phyloP scores from a whole-genome alignment of 2,329 filamentous ascomycete genomes.

The Rutstroemia sydowiana region DNA sequence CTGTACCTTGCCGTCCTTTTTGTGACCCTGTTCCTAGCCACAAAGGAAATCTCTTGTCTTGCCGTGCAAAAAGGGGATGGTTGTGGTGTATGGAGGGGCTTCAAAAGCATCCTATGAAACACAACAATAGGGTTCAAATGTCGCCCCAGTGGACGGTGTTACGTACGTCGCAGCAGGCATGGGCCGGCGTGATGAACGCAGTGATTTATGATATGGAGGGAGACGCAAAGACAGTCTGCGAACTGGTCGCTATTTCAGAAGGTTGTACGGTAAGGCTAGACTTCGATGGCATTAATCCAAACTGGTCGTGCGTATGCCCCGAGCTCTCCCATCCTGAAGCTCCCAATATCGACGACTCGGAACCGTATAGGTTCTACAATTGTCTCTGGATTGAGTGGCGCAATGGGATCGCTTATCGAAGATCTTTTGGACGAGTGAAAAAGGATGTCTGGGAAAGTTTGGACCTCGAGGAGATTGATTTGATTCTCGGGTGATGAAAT shows the following conservation, averaged over 20 bases:
- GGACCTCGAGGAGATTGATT: slow-evolving; percentile 9
- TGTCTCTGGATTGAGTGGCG: slow-evolving; percentile 14
- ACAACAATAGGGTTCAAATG: neutral
- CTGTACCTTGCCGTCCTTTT: neutral
- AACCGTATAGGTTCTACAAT: slow-evolving; percentile 12
- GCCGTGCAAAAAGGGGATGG: neutral
- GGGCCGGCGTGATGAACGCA: neutral
- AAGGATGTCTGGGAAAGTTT: slow-evolving; percentile 8
- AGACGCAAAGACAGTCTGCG: neutral
- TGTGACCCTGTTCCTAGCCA: too few relatives aligned
- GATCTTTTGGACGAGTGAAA: slow-evolving; percentile 9
- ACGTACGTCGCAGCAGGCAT: neutral
- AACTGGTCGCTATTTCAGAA: neutral
- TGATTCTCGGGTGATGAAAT: neutral
- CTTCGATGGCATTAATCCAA: neutral
- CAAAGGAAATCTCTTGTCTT: neutral
- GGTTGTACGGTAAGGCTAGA: neutral
- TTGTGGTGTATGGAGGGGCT: neutral
- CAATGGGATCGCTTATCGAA: slow-evolving; percentile 14
- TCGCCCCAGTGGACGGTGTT: neutral
- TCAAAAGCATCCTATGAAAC: too few relatives aligned
- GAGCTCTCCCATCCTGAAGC: neutral
- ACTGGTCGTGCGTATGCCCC: neutral
- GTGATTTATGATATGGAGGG: neutral
- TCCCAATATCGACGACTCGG: neutral